Base-by-base conservation (phyloP, 495 filamentous ascomycete genomes). In the Lepidopterella palustris region DNA sequence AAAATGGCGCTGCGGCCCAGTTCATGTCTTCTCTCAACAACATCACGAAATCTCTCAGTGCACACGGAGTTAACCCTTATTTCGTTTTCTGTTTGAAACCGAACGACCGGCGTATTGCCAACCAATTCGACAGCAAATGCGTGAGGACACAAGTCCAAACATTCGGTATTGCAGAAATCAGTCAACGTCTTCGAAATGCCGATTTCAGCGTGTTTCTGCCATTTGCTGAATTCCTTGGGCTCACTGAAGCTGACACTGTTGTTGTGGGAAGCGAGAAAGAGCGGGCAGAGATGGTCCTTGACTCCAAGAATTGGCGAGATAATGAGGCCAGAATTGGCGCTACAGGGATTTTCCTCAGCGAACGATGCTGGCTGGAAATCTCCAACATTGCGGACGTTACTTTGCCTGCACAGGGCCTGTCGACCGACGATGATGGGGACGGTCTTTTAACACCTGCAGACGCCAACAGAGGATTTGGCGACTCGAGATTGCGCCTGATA, bases 111-210 rank as follows among this genome's bases (percentile, higher is more conserved):
- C 86, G 92, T 25, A 98, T 98, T 62, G 92, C 93, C 52, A 97
- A 98, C 62, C 93, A 97, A 70, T 97, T 97, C 63, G 93, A 98
- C 71, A 96, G 90, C 78, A 97, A 98, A 73, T 97, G 92, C 69
- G 93, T 98, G 24, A 84, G 93, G 15, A 87, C 87, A 28, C 93
- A 98, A 73, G 82, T 98, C 4, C 92, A 97, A 72, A 95, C 90
- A 0, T 88, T 98, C 62, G 93, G 93, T 27, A 95, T 98, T 68
- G 91, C 92, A 4, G 93, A 98, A 67, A 96, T 98, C 71, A 96
- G 91, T 68, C 90, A 95, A 68, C 81, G 93, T 8, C 77, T 97
- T 32, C 81, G 90, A 42, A 91, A 93, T 63, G 92, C 92, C 1
- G 92, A 98, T 70, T 97, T 96, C 76, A 95, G 89, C 61, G 74